Evolutionary conservation across 148 eudicot genomes (phyloP), one percentile per base, ranked within the genome.

Genomic region (Nepenthes gracilis): DNA sequence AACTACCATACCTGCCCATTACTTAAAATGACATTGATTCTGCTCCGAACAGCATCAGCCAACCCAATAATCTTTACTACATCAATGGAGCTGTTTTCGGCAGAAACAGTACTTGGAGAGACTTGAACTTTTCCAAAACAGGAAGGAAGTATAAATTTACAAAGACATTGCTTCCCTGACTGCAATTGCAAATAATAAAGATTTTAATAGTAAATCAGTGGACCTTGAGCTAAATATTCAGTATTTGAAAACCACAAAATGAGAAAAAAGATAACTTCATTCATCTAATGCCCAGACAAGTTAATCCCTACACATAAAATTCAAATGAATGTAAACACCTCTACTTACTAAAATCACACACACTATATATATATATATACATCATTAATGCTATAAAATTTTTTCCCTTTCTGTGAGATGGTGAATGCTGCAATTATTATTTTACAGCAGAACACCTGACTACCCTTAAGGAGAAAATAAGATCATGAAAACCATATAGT

Each of bases 111-210:
- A 60, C 67, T 75, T 67, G 62, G 67, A 63, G 66, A 60, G 69
- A 67, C 58, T 23, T 64, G 79, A 54, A 55, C 70, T 47, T 62
- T 61, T 61, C 75, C 72, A 59, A 79, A 47, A 65, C 13, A 74
- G 59, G 79, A 64, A 69, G 96, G 82, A 60, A 89, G 75, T 59
- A 56, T 60, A 67, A 81, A 93, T 57, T 79, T 81, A 72, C 97
- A 93, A 76, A 93, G 81, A 76, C 99, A 84, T 73, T 82, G 89
- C 80, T 81, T 85, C 55, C 99, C 99, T 15, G 84, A 86, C 99
- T 93, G 84, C 77, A 72, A 63, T 61, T 50, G 56, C 59, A 69
- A 72, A 59, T 57, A 14, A 59, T 15, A 43, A 49, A 45, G 12
- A 51, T 8, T 2, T 13, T n/a, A 45, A 13, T 61, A 55, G 35